A percentile compares a stretch with the other conserved stretches of the same genome.
Conservation (phyloP, 164 flowering plant genomes). For the Platanus orientalis region DNA sequence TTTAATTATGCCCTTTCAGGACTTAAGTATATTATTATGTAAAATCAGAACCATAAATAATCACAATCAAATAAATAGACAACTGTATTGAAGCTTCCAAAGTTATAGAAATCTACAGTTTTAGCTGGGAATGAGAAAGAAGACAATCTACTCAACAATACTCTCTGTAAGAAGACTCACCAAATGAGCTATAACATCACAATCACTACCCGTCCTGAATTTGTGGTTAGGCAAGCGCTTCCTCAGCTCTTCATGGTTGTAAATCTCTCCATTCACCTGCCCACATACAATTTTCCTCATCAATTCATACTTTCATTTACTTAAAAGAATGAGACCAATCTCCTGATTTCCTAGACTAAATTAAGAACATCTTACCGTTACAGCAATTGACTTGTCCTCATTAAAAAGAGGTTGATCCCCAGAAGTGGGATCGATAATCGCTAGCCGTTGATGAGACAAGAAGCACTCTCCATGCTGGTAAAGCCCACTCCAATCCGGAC, state of each 20-base stretch:
- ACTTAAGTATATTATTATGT: no score
- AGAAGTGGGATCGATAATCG: conserved; percentile 90
- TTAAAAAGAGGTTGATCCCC: conserved; percentile 97
- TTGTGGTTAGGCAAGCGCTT: conserved; percentile 57
- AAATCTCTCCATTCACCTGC: conserved; percentile 98
- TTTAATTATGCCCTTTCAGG: background rate
- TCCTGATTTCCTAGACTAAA: background rate
- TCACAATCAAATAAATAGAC: no score
- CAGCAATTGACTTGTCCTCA: conserved; percentile 71
- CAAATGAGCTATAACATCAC: conserved; percentile 95
- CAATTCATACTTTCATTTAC: background rate
- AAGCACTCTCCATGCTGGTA: conserved; percentile 74
- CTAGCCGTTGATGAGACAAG: conserved; percentile 84
- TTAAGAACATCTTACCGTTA: conserved; percentile 46
- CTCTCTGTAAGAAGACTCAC: conserved; percentile 28
- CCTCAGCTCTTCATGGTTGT: conserved; percentile 88
- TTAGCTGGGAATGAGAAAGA: background rate
- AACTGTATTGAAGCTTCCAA: no score
- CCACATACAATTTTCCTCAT: background rate
- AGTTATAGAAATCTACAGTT: no score
- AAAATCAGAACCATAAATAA: no score
- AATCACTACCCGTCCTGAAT: conserved; percentile 87
- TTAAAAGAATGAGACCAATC: background rate
- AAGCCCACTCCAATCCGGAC: conserved; percentile 98
- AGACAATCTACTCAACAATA: background rate